A percentile compares a stretch with the other conserved stretches of the same genome.
Evolutionary conservation across 2,329 filamentous ascomycete genomes (phyloP).

Genomic region (Bimuria novae-zelandiae): DNA sequence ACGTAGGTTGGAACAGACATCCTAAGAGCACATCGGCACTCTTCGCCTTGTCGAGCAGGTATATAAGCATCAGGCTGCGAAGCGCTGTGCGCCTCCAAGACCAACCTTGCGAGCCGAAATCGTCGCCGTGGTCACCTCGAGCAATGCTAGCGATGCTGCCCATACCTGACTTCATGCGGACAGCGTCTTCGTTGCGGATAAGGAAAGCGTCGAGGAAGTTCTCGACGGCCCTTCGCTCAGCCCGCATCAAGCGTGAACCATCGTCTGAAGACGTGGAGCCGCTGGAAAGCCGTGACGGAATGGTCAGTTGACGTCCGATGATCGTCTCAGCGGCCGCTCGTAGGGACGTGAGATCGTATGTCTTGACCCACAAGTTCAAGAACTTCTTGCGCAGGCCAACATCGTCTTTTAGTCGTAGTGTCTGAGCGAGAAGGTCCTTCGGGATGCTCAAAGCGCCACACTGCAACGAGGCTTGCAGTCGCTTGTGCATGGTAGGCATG

Average conservation of each 20-base stretch:
- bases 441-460: constrained; percentile 63
- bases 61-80: constrained; percentile 63
- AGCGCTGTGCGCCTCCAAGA: constrained; percentile 61
- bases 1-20: constrained; percentile 58
- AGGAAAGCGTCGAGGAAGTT: constrained; percentile 62
- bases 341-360: constrained; percentile 59
- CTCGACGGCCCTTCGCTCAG: constrained; percentile 52
- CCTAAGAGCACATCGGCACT: constrained; percentile 39
- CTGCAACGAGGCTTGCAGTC: constrained; percentile 62
- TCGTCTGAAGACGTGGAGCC: constrained; percentile 42
- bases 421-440: constrained; percentile 54
- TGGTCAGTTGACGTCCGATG: constrained; percentile 58
- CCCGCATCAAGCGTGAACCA: constrained; percentile 40
- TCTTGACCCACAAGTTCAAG: constrained; percentile 61
- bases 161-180: constrained; percentile 43
- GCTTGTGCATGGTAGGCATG: constrained; percentile 59
- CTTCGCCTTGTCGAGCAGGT: constrained; percentile 62
- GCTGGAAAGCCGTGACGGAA: constrained; percentile 42
- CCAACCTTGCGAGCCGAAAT: constrained; percentile 52
- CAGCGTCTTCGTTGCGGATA: constrained; percentile 62
- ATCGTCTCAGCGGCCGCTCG: constrained; percentile 62
- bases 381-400: constrained; percentile 63
- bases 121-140: constrained; percentile 40
- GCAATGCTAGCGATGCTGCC: constrained; percentile 47
- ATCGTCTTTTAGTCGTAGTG: constrained; percentile 58